These are phyloP conservation scores for Linum tenue DNA, from an alignment of 345 rosid species.

Conservation along the genomic window DNA sequence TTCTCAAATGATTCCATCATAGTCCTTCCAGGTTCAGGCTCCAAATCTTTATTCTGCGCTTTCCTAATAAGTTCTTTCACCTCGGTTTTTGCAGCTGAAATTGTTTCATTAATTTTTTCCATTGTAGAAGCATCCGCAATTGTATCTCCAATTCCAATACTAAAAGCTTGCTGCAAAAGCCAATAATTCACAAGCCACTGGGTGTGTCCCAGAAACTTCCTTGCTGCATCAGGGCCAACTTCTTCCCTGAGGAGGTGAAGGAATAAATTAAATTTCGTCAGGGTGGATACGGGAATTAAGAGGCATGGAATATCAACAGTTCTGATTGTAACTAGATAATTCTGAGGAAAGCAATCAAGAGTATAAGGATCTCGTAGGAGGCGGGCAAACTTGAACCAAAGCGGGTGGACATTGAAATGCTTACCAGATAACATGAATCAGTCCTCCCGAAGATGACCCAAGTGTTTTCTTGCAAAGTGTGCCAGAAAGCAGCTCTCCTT, in stretches of 20 bases:
- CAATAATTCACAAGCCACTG: constrained; percentile 99
- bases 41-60: constrained; percentile 62
- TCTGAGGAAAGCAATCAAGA: background rate
- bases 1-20: constrained; percentile 96
- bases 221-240: constrained; percentile 99
- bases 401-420: background rate
- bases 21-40: constrained; percentile 95
- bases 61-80: constrained; percentile 68
- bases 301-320: background rate
- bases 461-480: constrained; percentile 96
- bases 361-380: no score
- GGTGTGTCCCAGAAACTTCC: constrained; percentile 95
- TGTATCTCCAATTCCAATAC: constrained; percentile 94
- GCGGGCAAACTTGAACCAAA: background rate
- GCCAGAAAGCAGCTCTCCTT: constrained; percentile 85
- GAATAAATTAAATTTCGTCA: background rate
- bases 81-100: constrained; percentile 64
- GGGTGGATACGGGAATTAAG: background rate
- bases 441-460: constrained; percentile 88
- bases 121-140: constrained; percentile 93
- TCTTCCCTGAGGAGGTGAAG: constrained; percentile 63
- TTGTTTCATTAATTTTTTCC: constrained; percentile 88
- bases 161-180: constrained; percentile 91
- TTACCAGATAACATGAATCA: constrained; percentile 94
- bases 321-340: background rate